Evolutionary conservation across 1,284 basidiomycete genomes (phyloP), one percentile per base, ranked within the genome.

Genomic region (Agroathelia rolfsii): DNA sequence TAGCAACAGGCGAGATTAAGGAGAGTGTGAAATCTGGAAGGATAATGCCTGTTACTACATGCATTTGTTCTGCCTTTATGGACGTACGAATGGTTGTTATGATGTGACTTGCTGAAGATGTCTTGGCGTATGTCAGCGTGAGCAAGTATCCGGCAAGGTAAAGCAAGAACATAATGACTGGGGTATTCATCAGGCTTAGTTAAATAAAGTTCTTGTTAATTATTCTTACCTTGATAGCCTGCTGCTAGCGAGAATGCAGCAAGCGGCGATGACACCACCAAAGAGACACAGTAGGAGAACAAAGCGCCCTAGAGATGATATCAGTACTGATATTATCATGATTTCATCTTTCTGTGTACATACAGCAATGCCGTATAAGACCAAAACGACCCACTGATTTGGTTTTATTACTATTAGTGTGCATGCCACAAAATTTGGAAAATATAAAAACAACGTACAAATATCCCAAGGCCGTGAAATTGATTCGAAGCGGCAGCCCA

Each of bases 181-280:
- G 21, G 21, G 17, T 21, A 11, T 8, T n/a, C 21, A 5, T 30
- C 17, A 20, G 7, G 4, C 24, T 12, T 11, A 15, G 12, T 12
- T 7, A 20, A 19, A 37, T 19, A 12, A 11, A 7, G 15, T 72
- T 46, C 46, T 84, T 76, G 29, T 81, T 51, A 52, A 76, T 84
- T 48, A 83, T 68, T 35, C 86, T 56, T 24, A 81, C 65, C 43
- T n/a, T 86, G 81, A 50, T 79, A 83, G n/a, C 72, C 80, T 6
- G 80, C 82, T 7, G 74, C 67, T 5, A 67, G 57, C 1, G 83
- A 81, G 45, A 86, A 88, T 2, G 82, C 76, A 3, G 78, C 76
- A 8, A 89, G 58, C 6, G 82, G 76, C 0, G 80, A 79, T 5
- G 69, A 53, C 27, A 76, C 67, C 36, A 75, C 51, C 3, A 85